Evolutionary conservation across 768 basidiomycete genomes (phyloP), one percentile per base, ranked within the genome.

Genomic region (Suillus brevipes): DNA sequence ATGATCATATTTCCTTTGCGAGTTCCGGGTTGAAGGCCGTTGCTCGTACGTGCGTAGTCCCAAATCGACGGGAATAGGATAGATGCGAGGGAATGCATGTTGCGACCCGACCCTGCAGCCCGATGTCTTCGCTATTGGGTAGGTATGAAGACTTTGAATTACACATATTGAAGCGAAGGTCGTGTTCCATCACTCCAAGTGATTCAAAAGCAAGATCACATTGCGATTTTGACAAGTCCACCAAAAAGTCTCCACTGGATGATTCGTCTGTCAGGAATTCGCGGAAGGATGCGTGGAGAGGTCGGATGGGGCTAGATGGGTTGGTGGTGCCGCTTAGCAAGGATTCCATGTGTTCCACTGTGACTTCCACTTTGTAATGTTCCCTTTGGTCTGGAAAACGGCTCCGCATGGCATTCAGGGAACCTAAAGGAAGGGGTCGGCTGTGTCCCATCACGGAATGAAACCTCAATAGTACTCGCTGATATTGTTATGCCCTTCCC

Each of bases 131-230:
- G 23, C 52, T 52, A 63, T 80, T 78, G 12, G 43, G 66, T 7
- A 70, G 28, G 58, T 74, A 71, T 4, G 78, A 79, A 16, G 71
- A 73, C 38, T 70, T 64, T 14, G 80, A 62, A 6, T 74, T 37
- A 65, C 74, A 77, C 18, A 81, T 78, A 60, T 80, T 78, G 69
- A 81, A 80, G 58, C 66, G 63, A 34, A 79, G 74, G 4, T 62
- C 66, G 10, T 62, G 49, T 5, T 73, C 65, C 79, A 80, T 75
- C 14, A 73, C 62, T 3, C 60, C 49, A 7, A 81, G 60, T 14
- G 68, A 74, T 9, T 45, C 63, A 36, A 50, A 23, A 12, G 65
- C 65, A 16, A 68, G 43, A 25, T 36, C 23, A 4, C 36, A 4
- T 16, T 63, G 50, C 34, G 34, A 36, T 36, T 36, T 36, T 8